These are phyloP conservation scores for Thielaviopsis musarum DNA, from an alignment of 2,329 filamentous ascomycete genomes.

Conservation along the genomic window DNA sequence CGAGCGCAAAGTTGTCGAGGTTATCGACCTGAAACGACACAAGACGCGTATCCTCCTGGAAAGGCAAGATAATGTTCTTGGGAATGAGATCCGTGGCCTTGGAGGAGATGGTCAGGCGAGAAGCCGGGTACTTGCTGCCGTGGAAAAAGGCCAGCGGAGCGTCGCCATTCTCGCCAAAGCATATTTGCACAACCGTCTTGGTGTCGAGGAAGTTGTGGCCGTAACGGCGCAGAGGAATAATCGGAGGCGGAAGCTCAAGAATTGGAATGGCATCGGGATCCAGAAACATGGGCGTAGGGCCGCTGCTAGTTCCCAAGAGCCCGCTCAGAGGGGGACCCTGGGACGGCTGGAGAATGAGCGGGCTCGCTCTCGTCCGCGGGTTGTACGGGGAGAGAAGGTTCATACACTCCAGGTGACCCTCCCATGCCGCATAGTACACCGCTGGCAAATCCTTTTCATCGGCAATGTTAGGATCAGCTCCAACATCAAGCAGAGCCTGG, in stretches of 20 bases:
- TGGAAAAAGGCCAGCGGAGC: conserved; percentile 87
- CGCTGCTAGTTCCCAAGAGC: conserved; percentile 30
- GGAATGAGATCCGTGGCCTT: conserved; percentile 93
- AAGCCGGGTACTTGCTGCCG: conserved; percentile 88
- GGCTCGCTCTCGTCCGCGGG: conserved; percentile 25
- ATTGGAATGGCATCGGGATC: conserved; percentile 83
- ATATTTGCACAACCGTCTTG: conserved; percentile 89
- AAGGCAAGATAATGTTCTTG: conserved; percentile 84
- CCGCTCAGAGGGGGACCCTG: conserved; percentile 19
- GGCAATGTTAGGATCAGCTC: conserved; percentile 59
- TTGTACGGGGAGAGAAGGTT: conserved; percentile 55
- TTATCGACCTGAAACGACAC: conserved; percentile 95
- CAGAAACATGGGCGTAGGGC: conserved; percentile 44
- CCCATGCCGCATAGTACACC: conserved; percentile 98
- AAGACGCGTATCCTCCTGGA: conserved; percentile 86
- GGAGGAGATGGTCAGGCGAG: conserved; percentile 86
- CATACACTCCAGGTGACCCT: conserved; percentile 92
- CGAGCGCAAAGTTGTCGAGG: conserved; percentile 78
- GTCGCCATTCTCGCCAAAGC: conserved; percentile 54
- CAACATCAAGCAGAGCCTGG: conserved; percentile 60
- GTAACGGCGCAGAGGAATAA: conserved; percentile 85
- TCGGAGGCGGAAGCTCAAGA: conserved; percentile 82
- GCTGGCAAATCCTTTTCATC: conserved; percentile 90
- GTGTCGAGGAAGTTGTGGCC: conserved; percentile 98
- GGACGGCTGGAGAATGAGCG: conserved; percentile 26